Evolutionary conservation across 2,329 filamentous ascomycete species (phyloP), one percentile per base, ranked within the genome.

Genomic region (Epichloe typhina): DNA sequence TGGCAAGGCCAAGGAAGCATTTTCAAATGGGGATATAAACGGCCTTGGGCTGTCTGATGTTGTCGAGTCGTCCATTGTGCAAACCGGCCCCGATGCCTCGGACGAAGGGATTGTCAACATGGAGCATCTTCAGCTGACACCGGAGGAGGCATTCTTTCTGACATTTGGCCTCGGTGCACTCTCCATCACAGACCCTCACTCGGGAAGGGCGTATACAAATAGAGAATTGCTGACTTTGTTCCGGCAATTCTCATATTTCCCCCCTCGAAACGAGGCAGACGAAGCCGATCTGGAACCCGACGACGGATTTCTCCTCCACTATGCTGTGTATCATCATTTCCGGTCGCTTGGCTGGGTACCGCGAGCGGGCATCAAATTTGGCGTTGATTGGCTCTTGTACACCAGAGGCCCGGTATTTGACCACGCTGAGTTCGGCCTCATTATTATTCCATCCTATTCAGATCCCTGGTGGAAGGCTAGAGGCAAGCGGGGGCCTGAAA

Each of bases 261-360:
- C 86, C 7, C 75, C 83, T 8, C 71, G 72, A 11, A 56, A 61
- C 3, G 63, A 31, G 4, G 58, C 65, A 0, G 58, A 63, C 3
- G 62, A 63, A 12, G 60, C 63, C 7, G 62, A 67, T 11, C 72
- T 88, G 3, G 72, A 76, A 15, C 81, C 88, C 0, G 88, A 95
- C 64, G 87, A 95, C 60, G 77, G 80, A 0, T 98, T 98, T 66
- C 71, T 97, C 19, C 66, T 95, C 1, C 83, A 88, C 52, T 98
- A 97, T 61, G 82, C 82, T 12, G 88, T 88, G 17, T 98, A 95
- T 65, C 93, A 98, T 63, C 91, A 98, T 64, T 98, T 95, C 69
- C 84, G 93, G 38, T 95, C 89, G 0, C 74, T 97, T 0, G 93
- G 93, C 23, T 98, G 93, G 91, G 88, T 96, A 1, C 85, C 94